Evolutionary conservation across 2,329 filamentous ascomycete species (phyloP).

Genomic region (Nemania diffusa): DNA sequence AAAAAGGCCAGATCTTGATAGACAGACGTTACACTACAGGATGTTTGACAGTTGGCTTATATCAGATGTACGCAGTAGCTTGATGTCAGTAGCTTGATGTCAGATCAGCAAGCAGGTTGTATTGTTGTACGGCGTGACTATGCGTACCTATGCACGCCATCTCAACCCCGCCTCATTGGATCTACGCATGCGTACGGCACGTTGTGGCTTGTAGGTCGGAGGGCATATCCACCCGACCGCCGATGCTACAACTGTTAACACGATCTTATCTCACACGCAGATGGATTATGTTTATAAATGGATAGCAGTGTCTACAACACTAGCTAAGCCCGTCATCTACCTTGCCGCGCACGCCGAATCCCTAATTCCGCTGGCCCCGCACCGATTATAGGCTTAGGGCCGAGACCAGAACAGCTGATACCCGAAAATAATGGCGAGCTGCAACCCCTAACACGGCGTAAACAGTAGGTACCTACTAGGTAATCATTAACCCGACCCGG

Average conservation of each 20-base stretch:
- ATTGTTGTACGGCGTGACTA: background rate
- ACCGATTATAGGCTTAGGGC: background rate
- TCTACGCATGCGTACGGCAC: background rate
- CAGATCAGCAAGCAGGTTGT: background rate
- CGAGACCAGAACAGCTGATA: background rate
- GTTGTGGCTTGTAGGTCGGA: background rate
- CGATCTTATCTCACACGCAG: no score
- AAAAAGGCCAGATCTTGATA: background rate
- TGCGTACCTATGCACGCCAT: background rate
- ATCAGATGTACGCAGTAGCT: constrained; percentile 1
- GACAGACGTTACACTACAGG: background rate
- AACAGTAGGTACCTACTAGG: background rate
- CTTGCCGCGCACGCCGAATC: constrained; percentile 24
- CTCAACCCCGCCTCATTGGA: background rate
- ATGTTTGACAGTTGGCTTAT: background rate
- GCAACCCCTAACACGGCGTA: background rate
- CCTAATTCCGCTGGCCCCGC: constrained; percentile 13
- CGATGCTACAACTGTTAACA: background rate
- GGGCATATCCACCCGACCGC: background rate
- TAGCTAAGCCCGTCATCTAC: background rate
- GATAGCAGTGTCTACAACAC: background rate
- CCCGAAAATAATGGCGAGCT: background rate
- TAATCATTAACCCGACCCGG: background rate
- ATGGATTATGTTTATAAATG: background rate
- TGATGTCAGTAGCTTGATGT: constrained; percentile 1